phyloP scores from a whole-genome alignment of 805 yeast genomes.

The Candida insectorum region DNA sequence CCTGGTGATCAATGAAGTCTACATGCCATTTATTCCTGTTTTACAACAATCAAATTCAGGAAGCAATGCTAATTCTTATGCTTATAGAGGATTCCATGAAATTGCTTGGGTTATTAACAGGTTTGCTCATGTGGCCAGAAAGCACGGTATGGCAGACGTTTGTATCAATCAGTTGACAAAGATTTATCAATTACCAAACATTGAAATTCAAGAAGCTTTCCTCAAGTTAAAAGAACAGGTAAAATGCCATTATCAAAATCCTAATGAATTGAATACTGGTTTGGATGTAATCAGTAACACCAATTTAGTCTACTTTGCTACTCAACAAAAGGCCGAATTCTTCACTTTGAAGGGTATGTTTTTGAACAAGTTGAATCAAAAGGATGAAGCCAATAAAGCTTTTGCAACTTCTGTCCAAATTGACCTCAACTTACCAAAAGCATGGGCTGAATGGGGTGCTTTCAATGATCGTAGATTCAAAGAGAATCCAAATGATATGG shows the following conservation, averaged over 20 bases:
- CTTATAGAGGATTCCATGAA: conserved; percentile 97
- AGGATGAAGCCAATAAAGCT: conserved; percentile 95
- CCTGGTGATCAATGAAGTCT: conserved; percentile 90
- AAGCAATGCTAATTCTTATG: conserved; percentile 82
- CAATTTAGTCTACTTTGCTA: conserved; percentile 90
- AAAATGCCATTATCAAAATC: conserved; percentile 92
- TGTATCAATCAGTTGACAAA: conserved; percentile 89
- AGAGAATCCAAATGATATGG: conserved; percentile 76
- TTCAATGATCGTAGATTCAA: conserved; percentile 87
- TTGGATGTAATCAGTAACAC: conserved; percentile 96
- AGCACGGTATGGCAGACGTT: conserved; percentile 95
- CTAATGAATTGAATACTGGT: conserved; percentile 88
- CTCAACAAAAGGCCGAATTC: conserved; percentile 97
- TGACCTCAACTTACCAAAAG: conserved; percentile 90
- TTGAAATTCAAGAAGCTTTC: conserved; percentile 97
- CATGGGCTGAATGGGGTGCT: conserved; percentile 99
- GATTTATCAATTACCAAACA: conserved; percentile 93
- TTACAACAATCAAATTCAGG: conserved; percentile 66
- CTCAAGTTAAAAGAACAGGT: conserved; percentile 95
- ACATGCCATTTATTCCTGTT: conserved; percentile 87
- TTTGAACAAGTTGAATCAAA: conserved; percentile 81
- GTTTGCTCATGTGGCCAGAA: conserved; percentile 97
- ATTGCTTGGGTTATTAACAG: conserved; percentile 98
- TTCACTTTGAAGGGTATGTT: conserved; percentile 98
- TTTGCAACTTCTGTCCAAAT: conserved; percentile 97